Base-by-base conservation (phyloP, 768 basidiomycete genomes). In the Gelatoporia subvermispora region DNA sequence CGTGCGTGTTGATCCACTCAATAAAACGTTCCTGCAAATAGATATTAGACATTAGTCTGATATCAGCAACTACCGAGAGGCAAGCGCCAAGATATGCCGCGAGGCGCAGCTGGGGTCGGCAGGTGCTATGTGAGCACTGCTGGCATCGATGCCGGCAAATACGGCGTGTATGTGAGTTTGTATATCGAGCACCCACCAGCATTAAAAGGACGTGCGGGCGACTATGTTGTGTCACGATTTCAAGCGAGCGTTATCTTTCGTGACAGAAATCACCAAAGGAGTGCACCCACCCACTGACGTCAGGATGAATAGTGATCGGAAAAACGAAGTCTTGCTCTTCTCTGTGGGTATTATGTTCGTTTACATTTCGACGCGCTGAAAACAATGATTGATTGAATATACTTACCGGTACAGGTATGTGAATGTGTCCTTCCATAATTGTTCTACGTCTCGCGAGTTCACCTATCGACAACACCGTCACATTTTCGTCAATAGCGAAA, bases 231-330 rank as follows among this genome's bases (percentile, higher is more conserved):
- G 13, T 31, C 24, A 45, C 21, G 23, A n/a, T 16, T 21, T 4
- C 35, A 13, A n/a, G 47, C 20, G 7, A 48, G 18, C 41, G n/a
- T 31, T 17, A 35, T 17, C 4, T 17, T 35, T 44, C 10, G 11
- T 42, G n/a, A n/a, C n/a, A n/a, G 40, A 23, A n/a, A 11, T 5
- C 24, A 28, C 15, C 35, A 22, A 45, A 44, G n/a, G 22, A 35
- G 58, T 40, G 48, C 18, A 60, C 77, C 56, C 64, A 77, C 76
- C 84, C 84, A 59, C 81, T 81, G 20, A 85, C 84, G 55, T 88
- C 85, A 1, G 87, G 86, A 56, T 88, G 87, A 35, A 90, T 85
- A 2, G 86, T 88, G 49, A 88, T 76, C 0, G 85, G 85, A 56
- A 86, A 84, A n/a, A 82, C 74, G 49, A 84, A 82, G 60, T 78